Evolutionary conservation across 2,329 filamentous ascomycete species (phyloP).

Genomic region (Phaeophleospora eucalypticola): DNA sequence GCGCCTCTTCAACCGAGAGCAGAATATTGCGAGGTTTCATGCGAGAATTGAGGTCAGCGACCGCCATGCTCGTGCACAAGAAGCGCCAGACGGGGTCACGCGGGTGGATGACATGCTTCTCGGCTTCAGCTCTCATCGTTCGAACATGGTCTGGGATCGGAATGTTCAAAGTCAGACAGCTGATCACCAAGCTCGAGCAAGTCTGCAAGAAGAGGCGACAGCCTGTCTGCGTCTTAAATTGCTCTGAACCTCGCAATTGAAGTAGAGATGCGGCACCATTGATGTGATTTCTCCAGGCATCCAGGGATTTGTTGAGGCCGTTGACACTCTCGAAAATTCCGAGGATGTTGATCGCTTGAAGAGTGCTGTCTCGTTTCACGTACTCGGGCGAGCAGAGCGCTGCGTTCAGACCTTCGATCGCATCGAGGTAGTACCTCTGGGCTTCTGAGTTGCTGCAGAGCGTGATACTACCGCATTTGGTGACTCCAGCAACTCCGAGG

Average conservation of each 20-base stretch:
- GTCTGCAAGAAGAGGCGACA: no score
- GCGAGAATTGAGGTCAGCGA: no score
- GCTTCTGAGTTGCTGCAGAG: constrained; percentile 9
- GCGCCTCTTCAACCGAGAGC: constrained; percentile 6
- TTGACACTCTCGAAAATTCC: constrained; percentile 61
- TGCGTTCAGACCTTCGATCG: constrained; percentile 10
- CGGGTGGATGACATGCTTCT: no score
- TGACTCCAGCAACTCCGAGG: constrained; percentile 11
- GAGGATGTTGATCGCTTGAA: constrained; percentile 50
- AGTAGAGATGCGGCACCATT: constrained; percentile 15
- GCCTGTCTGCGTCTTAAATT: constrained; percentile 14
- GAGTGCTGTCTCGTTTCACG: constrained; percentile 10
- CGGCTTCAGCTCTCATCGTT: no score
- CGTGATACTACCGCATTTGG: constrained; percentile 1
- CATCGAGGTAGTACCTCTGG: constrained; percentile 13
- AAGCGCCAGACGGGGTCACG: no score
- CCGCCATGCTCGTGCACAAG: no score
- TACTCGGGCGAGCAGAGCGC: constrained; percentile 9
- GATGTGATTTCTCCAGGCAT: constrained; percentile 49
- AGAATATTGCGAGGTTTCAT: no score
- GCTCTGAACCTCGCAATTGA: constrained; percentile 13
- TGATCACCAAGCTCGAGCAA: no score
- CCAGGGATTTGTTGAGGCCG: constrained; percentile 56
- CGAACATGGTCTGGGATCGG: no score
- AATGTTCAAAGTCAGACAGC: no score